These are phyloP conservation scores for Nicotiana noctiflora DNA, from an alignment of 257 asterid species.

Conservation along the genomic window DNA sequence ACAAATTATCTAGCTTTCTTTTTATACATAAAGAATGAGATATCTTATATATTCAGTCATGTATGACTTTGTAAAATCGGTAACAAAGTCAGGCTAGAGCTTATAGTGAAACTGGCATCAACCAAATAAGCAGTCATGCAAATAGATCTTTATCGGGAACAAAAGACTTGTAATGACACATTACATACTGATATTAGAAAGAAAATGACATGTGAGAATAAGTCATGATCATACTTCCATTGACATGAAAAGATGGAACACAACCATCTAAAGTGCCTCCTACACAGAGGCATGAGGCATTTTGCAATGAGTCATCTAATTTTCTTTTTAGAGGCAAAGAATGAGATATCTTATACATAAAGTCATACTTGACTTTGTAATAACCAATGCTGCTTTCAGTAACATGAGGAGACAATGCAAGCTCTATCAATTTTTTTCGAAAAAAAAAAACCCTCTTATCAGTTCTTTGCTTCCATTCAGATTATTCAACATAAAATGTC, in stretches of 20 bases:
- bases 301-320: slow-evolving; percentile 14
- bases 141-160: not conserved
- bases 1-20: slow-evolving; percentile 7
- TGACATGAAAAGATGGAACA: slow-evolving; percentile 26
- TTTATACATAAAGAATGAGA: not conserved
- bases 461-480: not conserved
- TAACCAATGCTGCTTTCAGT: not conserved
- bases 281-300: slow-evolving; percentile 26
- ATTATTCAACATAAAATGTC: slow-evolving; percentile 1
- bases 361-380: not conserved
- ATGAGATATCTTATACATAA: not conserved
- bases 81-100: not conserved
- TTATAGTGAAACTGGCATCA: not conserved
- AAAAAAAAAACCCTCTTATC: not conserved
- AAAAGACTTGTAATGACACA: not conserved
- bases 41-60: not conserved
- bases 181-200: not conserved
- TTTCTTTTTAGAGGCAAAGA: slow-evolving; percentile 1
- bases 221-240: slow-evolving; percentile 22
- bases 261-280: slow-evolving; percentile 38
- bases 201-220: slow-evolving; percentile 7
- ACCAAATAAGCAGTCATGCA: not conserved
- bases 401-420: not conserved
- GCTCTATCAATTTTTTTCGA: not conserved
- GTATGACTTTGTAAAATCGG: not conserved